phyloP scores from a whole-genome alignment of 257 asterid species.

The Scutellaria barbata region DNA sequence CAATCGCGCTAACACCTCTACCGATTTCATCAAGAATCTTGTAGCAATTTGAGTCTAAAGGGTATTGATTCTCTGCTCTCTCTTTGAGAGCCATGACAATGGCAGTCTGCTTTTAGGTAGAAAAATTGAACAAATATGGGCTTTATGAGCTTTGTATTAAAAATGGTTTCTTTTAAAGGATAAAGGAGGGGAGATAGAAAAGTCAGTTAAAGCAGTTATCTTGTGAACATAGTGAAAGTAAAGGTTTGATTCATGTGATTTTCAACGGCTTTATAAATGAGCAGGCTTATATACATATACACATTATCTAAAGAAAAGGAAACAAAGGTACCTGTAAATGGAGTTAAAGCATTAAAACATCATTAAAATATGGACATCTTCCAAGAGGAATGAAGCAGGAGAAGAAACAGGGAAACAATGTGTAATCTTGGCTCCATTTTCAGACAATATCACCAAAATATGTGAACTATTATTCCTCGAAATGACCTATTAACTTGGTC shows the following conservation, averaged over 20 bases:
- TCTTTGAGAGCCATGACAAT: slow-evolving; percentile 31
- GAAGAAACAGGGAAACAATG: not conserved
- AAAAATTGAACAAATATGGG: no score
- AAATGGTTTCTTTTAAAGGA: slow-evolving; percentile 2
- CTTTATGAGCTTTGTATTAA: not conserved
- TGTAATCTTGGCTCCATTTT: no score
- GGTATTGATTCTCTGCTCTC: slow-evolving; percentile 34
- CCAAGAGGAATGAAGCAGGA: not conserved
- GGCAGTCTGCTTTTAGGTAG: no score
- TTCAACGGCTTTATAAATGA: slow-evolving; percentile 35
- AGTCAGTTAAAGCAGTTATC: slow-evolving; percentile 36
- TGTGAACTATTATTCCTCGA: no score
- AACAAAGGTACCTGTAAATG: not conserved
- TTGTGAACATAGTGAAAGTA: slow-evolving; percentile 35
- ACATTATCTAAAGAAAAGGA: not conserved
- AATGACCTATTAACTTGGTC: no score
- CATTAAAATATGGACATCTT: not conserved
- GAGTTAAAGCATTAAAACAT: not conserved
- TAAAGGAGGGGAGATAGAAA: slow-evolving; percentile 20
- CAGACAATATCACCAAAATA: no score
- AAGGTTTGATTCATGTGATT: slow-evolving; percentile 42
- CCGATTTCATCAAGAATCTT: slow-evolving; percentile 66
- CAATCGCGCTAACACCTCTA: slow-evolving; percentile 71
- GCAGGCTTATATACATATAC: no score
- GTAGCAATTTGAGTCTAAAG: slow-evolving; percentile 48